These are phyloP conservation scores for Candida incommunis DNA, from an alignment of 805 yeast genomes.

Conservation along the genomic window DNA sequence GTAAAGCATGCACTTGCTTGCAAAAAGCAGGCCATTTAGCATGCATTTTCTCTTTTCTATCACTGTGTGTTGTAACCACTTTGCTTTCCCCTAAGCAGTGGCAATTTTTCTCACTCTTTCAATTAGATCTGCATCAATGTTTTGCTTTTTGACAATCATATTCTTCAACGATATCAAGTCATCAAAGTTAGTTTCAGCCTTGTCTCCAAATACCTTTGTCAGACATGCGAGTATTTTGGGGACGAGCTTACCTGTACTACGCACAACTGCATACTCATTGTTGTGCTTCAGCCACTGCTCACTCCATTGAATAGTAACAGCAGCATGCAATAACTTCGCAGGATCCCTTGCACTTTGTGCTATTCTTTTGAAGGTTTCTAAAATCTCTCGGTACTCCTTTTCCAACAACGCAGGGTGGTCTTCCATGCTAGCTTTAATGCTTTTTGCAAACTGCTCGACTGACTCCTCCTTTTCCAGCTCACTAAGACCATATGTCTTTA, in stretches of 20 bases:
- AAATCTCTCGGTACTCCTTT: neutral
- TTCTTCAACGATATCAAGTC: neutral
- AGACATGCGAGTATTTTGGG: neutral
- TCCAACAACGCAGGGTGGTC: neutral
- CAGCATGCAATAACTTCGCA: neutral
- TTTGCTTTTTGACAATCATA: neutral
- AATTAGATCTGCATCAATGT: neutral
- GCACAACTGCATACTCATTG: neutral
- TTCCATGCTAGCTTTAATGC: neutral
- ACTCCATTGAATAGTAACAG: neutral
- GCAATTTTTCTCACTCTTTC: neutral
- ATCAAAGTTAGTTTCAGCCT: neutral
- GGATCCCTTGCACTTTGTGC: neutral
- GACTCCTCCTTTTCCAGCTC: neutral
- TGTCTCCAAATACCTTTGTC: neutral
- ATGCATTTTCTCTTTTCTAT: neutral
- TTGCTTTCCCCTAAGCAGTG: neutral
- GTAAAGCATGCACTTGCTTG: no score
- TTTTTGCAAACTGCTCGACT: neutral
- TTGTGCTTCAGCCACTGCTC: neutral
- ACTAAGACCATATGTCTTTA: neutral
- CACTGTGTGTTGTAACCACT: neutral
- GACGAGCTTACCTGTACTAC: neutral
- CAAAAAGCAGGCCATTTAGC: no score
- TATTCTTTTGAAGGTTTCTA: neutral